Evolutionary conservation across 1,284 basidiomycete genomes (phyloP).

Genomic region (Naganishia sp.): DNA sequence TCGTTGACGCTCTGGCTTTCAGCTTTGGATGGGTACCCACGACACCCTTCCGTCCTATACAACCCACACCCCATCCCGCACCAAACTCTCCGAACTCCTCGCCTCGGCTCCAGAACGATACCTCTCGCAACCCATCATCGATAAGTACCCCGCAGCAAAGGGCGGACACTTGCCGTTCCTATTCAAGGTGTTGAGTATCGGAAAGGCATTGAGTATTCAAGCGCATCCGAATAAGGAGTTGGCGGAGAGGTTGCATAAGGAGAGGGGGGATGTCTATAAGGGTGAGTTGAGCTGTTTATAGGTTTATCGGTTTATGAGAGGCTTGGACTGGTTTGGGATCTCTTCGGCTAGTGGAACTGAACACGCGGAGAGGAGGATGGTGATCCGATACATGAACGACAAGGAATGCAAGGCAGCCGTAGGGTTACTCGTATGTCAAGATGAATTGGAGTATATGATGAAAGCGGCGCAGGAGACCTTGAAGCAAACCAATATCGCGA

Average conservation of each 20-base stretch:
- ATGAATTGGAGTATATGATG: no score
- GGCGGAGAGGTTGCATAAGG: constrained; percentile 72
- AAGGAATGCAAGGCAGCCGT: no score
- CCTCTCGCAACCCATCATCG: constrained; percentile 66
- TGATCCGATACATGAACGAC: no score
- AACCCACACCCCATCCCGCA: constrained; percentile 57
- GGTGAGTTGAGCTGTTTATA: constrained; percentile 58
- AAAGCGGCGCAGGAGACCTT: no score
- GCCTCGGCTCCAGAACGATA: constrained; percentile 64
- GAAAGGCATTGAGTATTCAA: constrained; percentile 94
- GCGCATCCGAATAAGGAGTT: constrained; percentile 93
- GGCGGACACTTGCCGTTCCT: constrained; percentile 83
- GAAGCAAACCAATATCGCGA: no score
- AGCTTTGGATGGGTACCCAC: constrained; percentile 99
- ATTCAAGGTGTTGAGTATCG: constrained; percentile 90
- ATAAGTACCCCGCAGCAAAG: constrained; percentile 61
- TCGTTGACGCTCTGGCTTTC: background rate
- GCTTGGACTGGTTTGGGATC: no score
- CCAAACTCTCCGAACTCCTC: constrained; percentile 65
- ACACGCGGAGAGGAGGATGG: no score
- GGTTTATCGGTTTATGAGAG: no score
- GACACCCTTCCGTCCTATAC: constrained; percentile 76
- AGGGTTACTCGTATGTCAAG: no score
- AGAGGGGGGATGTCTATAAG: constrained; percentile 84
- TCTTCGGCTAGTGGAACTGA: no score